phyloP scores from a whole-genome alignment of 352 stramenopile genomes.

The Elongisporangium anandrum region DNA sequence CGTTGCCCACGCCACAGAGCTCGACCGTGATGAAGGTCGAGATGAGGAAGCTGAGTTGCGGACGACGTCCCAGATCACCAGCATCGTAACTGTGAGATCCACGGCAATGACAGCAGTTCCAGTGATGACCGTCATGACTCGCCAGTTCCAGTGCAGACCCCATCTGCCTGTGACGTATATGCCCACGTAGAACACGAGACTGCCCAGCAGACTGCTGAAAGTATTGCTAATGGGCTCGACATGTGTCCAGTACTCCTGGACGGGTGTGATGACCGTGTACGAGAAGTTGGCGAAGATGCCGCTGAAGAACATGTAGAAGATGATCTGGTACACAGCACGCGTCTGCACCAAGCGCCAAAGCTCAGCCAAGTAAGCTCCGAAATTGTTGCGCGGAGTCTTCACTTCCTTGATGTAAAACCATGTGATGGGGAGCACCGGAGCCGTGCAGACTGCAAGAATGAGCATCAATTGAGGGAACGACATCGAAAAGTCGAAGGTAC shows the following conservation, averaged over 20 bases:
- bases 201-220: slow-evolving; percentile 3
- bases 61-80: slow-evolving; percentile 25
- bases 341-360: slow-evolving; percentile 14
- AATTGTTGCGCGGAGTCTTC: slow-evolving; percentile 9
- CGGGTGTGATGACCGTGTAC: slow-evolving; percentile 1
- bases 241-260: slow-evolving; percentile 11
- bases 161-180: slow-evolving; percentile 7
- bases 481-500: slow-evolving; percentile 25
- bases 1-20: neutral
- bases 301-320: slow-evolving; percentile 26
- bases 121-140: slow-evolving; percentile 6
- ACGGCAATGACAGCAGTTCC: slow-evolving; percentile 1
- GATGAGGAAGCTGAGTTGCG: slow-evolving; percentile 27
- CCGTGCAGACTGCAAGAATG: slow-evolving; percentile 13
- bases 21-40: neutral
- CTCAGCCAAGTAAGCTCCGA: slow-evolving; percentile 12
- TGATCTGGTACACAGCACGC: slow-evolving; percentile 24
- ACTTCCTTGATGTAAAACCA: slow-evolving; percentile 27
- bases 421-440: slow-evolving; percentile 17
- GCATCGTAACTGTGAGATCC: slow-evolving; percentile 6
- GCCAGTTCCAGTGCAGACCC: slow-evolving; percentile 16
- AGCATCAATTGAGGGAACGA: slow-evolving; percentile 19
- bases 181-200: neutral
- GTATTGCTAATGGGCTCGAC: slow-evolving; percentile 4
- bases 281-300: slow-evolving; percentile 20